These are phyloP conservation scores for Combretum micranthum DNA, from an alignment of 345 rosid genomes.

Conservation along the genomic window DNA sequence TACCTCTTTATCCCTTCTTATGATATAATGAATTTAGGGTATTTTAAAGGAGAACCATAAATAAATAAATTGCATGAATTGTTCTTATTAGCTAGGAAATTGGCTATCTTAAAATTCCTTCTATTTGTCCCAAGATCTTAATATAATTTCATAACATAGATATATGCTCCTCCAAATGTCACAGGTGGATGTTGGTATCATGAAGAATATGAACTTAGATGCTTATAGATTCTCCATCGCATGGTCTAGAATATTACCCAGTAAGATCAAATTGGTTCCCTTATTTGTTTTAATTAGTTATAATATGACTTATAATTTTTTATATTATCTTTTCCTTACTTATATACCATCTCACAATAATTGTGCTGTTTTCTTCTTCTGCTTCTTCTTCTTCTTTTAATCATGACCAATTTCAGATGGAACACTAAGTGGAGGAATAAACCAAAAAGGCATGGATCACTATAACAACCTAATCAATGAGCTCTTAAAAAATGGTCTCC, in stretches of 20 bases:
- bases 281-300: not conserved
- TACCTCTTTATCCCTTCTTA: no score
- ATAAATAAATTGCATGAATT: no score
- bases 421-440: slow-evolving; percentile 20
- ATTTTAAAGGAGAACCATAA: no score
- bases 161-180: not conserved
- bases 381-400: no score
- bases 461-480: slow-evolving; percentile 32
- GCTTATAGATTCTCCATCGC: slow-evolving; percentile 46
- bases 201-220: slow-evolving; percentile 34
- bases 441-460: slow-evolving; percentile 24
- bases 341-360: no score
- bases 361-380: no score
- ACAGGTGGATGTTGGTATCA: slow-evolving; percentile 31
- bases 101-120: no score
- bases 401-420: slow-evolving; percentile 20
- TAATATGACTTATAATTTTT: no score
- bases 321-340: no score
- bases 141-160: not conserved
- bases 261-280: slow-evolving; percentile 13
- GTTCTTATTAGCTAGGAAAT: no score
- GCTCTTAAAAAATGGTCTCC: slow-evolving; percentile 25
- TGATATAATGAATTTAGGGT: no score
- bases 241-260: slow-evolving; percentile 43
- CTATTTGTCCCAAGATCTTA: slow-evolving; percentile 4